phyloP scores from a whole-genome alignment of 2,329 filamentous ascomycete genomes.

The Pleomassaria siparia region DNA sequence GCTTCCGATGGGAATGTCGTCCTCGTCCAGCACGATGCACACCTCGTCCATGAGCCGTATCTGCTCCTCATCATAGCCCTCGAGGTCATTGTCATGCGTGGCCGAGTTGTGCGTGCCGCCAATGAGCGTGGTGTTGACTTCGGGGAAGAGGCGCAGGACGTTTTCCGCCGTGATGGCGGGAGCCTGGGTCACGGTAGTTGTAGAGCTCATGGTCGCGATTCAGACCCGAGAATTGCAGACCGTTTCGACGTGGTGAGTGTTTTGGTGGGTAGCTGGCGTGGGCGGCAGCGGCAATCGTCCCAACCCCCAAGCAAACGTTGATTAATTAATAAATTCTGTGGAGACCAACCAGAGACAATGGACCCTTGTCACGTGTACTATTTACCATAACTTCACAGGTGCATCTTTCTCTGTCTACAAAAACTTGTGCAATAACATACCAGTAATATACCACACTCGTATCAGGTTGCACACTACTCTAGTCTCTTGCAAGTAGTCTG shows the following conservation, averaged over 20 bases:
- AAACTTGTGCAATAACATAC: too few relatives aligned
- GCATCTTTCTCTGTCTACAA: too few relatives aligned
- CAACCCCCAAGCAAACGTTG: slow-evolving; percentile 10
- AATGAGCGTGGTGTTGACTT: slow-evolving; percentile 66
- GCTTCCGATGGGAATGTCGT: slow-evolving; percentile 90
- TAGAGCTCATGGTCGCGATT: slow-evolving; percentile 35
- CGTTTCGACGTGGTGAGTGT: slow-evolving; percentile 1
- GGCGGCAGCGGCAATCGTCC: slow-evolving; percentile 5
- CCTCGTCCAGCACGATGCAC: slow-evolving; percentile 92
- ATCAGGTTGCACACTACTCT: too few relatives aligned
- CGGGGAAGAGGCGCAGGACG: slow-evolving; percentile 86
- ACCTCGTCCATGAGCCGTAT: slow-evolving; percentile 98
- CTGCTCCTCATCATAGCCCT: slow-evolving; percentile 95
- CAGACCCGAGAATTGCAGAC: neutral
- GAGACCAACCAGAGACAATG: too few relatives aligned
- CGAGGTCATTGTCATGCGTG: slow-evolving; percentile 66
- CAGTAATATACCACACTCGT: too few relatives aligned
- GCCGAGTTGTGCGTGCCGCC: slow-evolving; percentile 62
- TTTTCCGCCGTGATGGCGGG: slow-evolving; percentile 79
- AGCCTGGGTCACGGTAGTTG: slow-evolving; percentile 37
- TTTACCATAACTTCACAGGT: too few relatives aligned
- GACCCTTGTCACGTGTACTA: too few relatives aligned
- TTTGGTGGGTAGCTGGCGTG: slow-evolving; percentile 2
- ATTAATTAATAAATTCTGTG: neutral
- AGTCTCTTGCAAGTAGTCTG: too few relatives aligned